Percentiles rank a stretch among this genome's conserved stretches.
Conservation (phyloP, 805 yeast species). For the Starmera caribaea region DNA sequence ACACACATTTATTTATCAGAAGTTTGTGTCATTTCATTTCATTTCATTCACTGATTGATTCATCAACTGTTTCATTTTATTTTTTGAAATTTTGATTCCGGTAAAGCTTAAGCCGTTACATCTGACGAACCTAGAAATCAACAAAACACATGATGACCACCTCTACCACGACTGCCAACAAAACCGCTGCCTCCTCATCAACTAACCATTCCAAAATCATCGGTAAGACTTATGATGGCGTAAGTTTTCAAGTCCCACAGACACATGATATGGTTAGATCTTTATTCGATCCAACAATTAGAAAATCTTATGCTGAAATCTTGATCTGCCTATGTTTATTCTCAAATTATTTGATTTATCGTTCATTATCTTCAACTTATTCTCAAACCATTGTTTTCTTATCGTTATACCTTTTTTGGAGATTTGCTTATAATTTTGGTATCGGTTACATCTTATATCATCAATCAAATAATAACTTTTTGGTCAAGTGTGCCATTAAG, state of each 20-base stretch:
- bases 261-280: conserved; percentile 83
- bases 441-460: conserved; percentile 58
- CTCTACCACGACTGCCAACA: neutral
- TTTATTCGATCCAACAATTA: conserved; percentile 64
- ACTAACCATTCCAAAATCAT: conserved; percentile 1
- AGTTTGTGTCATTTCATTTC: too few species aligned
- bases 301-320: conserved; percentile 59
- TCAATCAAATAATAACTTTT: conserved; percentile 49
- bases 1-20: too few species aligned
- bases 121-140: too few species aligned
- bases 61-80: neutral
- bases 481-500: conserved; percentile 43
- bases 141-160: neutral
- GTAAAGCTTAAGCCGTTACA: neutral
- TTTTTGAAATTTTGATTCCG: too few species aligned
- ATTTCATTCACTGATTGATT: neutral
- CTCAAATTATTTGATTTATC: conserved; percentile 25
- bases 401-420: conserved; percentile 59
- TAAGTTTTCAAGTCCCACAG: conserved; percentile 27
- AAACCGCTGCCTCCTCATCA: neutral
- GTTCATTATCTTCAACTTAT: conserved; percentile 13
- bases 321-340: conserved; percentile 39
- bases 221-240: conserved; percentile 21
- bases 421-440: conserved; percentile 70
- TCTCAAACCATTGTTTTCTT: conserved; percentile 27